Conservation (phyloP, 495 filamentous ascomycete genomes). For the Xylaria curta region DNA sequence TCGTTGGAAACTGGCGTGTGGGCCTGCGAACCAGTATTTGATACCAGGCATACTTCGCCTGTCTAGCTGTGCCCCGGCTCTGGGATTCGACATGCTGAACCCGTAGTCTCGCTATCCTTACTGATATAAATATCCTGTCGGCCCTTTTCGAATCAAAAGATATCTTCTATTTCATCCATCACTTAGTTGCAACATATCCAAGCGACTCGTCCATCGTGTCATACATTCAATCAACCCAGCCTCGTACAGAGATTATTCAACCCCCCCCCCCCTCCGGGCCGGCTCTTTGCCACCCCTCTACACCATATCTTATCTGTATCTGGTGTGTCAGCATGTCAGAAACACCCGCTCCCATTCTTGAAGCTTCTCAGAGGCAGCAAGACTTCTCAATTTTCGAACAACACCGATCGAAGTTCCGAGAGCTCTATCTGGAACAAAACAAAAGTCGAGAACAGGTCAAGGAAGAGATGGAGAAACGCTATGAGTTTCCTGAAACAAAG, state of each 20-base stretch:
- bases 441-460: not conserved
- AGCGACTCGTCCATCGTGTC: not conserved
- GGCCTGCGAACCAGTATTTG: not conserved
- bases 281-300: not conserved
- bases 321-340: not conserved
- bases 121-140: not conserved
- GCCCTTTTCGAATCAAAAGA: not conserved
- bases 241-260: not conserved
- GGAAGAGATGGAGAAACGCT: not conserved
- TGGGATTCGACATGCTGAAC: not conserved
- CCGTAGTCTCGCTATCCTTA: not conserved
- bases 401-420: not conserved
- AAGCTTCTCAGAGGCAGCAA: too few species aligned
- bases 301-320: not conserved
- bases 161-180: not conserved
- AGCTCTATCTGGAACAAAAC: not conserved
- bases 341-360: not conserved
- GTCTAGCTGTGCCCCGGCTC: not conserved
- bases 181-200: not conserved
- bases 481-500: slow-evolving; percentile 4
- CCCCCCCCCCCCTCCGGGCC: not conserved
- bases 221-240: too few species aligned
- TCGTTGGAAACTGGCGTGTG: not conserved
- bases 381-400: not conserved
- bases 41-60: not conserved